Evolutionary conservation across 805 yeast species (phyloP), one percentile per base, ranked within the genome.

Genomic region (Candida ascalaphidarum): DNA sequence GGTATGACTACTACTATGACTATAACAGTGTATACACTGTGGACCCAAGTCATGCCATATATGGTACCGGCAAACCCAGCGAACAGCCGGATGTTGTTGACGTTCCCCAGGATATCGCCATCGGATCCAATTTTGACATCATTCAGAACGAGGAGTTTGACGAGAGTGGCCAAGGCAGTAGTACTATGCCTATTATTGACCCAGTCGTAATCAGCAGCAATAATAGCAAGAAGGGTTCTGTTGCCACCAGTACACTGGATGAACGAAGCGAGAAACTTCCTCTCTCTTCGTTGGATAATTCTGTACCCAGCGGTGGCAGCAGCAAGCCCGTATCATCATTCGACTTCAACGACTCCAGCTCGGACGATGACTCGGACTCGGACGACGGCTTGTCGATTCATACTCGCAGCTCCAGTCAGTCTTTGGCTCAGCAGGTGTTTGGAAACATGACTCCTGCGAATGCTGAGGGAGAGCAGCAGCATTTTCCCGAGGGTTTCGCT

Each of bases 1-100:
- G 88, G 11, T 79, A 76, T 44, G 85, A 81, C 46, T 79, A 77
- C 54, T 72, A 74, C 53, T 81, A 81, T 49, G 89, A 82, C 51
- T 82, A 82, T 52, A 82, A 82, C 47, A 68, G 85, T 1, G 92
- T 81, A 14, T 81, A 78, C 47, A 71, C 73, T 3, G 68, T 63
- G 14, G 74, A 72, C 32, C 61, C 66, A 2, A 57, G 53, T 26
- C 63, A 59, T 31, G 55, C 62, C 3, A 50, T 60, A 8, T 58
- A 54, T 37, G 62, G 63, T 2, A 36, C 32, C 16, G 32, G 35
- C 22, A 37, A 42, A 19, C 48, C 45, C 22, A 43, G 55, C 16
- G 53, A 45, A 22, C 33, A 43, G 6, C 61, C 65, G 2, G 65
- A 58, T 32, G 65, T 63, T 15, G 56, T 64, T 25, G 71, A 68